phyloP scores from a whole-genome alignment of 1,284 basidiomycete genomes.

The Inonotus hispidus region DNA sequence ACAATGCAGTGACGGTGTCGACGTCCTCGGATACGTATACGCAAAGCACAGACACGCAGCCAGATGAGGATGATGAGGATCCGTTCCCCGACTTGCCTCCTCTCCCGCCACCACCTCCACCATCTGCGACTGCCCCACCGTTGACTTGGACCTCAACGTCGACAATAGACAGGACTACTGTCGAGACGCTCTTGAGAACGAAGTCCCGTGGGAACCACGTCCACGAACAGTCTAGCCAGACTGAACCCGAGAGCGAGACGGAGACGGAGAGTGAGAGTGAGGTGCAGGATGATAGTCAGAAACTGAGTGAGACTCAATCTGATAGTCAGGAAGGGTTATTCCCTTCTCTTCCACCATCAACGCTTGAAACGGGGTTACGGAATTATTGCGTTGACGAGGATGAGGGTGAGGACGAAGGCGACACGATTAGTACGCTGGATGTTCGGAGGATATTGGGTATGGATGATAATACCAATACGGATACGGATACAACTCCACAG shows the following conservation, averaged over 20 bases:
- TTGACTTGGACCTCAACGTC: not conserved
- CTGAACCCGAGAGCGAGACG: not conserved
- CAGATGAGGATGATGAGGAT: conserved; percentile 12
- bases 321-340: not conserved
- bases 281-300: too few species aligned
- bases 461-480: not conserved
- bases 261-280: not conserved
- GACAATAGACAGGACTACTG: not conserved
- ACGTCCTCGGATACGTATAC: not conserved
- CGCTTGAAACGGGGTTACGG: not conserved
- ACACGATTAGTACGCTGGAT: not conserved
- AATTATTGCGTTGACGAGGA: not conserved
- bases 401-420: not conserved
- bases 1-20: not conserved
- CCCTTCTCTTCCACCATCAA: not conserved
- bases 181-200: not conserved
- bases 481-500: not conserved
- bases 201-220: not conserved
- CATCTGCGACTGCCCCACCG: not conserved
- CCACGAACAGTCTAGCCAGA: not conserved
- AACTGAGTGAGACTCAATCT: not conserved
- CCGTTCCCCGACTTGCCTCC: conserved; percentile 1
- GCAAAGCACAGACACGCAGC: conserved; percentile 15
- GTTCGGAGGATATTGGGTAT: not conserved
- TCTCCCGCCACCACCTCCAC: not conserved